A percentile compares a stretch with the other conserved stretches of the same genome.
phyloP scores from a whole-genome alignment of 1,139 yeast species.

The Debaryomyces robertsiae region DNA sequence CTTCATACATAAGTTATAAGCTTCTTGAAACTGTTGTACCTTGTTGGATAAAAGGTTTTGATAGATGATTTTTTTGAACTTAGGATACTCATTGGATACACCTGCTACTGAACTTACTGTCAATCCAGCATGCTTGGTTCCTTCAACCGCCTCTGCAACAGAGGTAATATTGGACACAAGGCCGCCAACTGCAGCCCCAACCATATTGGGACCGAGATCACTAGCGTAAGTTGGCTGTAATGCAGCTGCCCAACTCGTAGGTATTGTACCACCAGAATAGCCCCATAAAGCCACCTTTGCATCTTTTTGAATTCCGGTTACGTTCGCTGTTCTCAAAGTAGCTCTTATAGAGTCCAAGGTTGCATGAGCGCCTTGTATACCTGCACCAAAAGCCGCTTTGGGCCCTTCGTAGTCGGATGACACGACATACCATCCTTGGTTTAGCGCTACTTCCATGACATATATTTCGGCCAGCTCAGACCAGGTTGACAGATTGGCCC shows the following conservation, averaged over 20 bases:
- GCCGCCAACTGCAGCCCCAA: slow-evolving; percentile 39
- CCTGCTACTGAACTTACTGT: slow-evolving; percentile 29
- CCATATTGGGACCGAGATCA: slow-evolving; percentile 24
- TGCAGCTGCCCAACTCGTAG: slow-evolving; percentile 41
- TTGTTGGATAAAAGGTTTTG: slow-evolving; percentile 7
- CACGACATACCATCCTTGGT: slow-evolving; percentile 37
- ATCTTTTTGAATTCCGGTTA: slow-evolving; percentile 30
- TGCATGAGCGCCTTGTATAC: slow-evolving; percentile 34
- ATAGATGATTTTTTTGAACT: slow-evolving; percentile 11
- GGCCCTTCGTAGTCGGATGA: slow-evolving; percentile 40
- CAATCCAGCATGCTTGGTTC: slow-evolving; percentile 29
- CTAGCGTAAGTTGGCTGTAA: slow-evolving; percentile 37
- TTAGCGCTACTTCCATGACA: slow-evolving; percentile 27
- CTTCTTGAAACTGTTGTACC: slow-evolving; percentile 11
- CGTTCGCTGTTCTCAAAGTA: slow-evolving; percentile 23
- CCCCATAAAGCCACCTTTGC: slow-evolving; percentile 40
- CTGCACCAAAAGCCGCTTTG: slow-evolving; percentile 32
- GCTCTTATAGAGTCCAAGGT: slow-evolving; percentile 36
- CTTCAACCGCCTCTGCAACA: slow-evolving; percentile 24
- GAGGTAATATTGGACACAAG: slow-evolving; percentile 28
- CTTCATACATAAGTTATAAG: slow-evolving; percentile 20
- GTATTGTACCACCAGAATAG: slow-evolving; percentile 44
- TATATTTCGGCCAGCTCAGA: slow-evolving; percentile 27
- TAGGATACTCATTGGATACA: slow-evolving; percentile 31
- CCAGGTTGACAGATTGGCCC: slow-evolving; percentile 23